phyloP scores from a whole-genome alignment of 495 filamentous ascomycete species.

The Penicillium fimorum region DNA sequence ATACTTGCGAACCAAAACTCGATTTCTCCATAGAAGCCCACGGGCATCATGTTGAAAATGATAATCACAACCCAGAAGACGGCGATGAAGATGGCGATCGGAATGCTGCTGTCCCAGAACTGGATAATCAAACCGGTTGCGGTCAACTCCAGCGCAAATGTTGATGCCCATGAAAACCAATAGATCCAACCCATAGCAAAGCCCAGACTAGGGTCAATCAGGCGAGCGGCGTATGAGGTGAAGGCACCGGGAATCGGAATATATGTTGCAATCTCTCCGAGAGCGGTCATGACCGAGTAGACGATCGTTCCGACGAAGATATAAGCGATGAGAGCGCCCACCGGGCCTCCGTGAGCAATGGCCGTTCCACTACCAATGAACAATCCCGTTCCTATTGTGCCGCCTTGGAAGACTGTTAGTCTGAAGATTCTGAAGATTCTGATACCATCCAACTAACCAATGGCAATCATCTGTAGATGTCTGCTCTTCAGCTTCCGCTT shows the following conservation, averaged over 20 bases:
- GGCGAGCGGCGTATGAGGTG: conserved; percentile 69
- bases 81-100: conserved; percentile 70
- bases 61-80: conserved; percentile 72
- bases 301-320: conserved; percentile 61
- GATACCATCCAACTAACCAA: conserved; percentile 54
- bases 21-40: conserved; percentile 59
- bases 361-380: conserved; percentile 75
- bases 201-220: conserved; percentile 70
- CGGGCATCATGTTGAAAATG: conserved; percentile 62
- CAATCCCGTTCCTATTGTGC: conserved; percentile 76
- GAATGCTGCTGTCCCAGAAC: conserved; percentile 64
- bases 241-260: conserved; percentile 76
- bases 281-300: conserved; percentile 55
- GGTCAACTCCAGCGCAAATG: conserved; percentile 72
- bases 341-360: conserved; percentile 63
- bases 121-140: conserved; percentile 72
- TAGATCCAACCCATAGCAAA: conserved; percentile 83
- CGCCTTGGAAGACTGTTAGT: conserved; percentile 60
- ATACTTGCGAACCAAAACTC: conserved; percentile 67
- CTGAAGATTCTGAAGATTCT: conserved; percentile 13
- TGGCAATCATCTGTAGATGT: conserved; percentile 73
- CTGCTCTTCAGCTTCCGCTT: conserved; percentile 66
- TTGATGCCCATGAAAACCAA: conserved; percentile 62
- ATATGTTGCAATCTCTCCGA: conserved; percentile 75
- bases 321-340: conserved; percentile 70